Percentiles rank a stretch among this genome's conserved stretches.
These are phyloP conservation scores for Solanum appendiculatum DNA, from an alignment of 257 asterid genomes.

Conservation along the genomic window DNA sequence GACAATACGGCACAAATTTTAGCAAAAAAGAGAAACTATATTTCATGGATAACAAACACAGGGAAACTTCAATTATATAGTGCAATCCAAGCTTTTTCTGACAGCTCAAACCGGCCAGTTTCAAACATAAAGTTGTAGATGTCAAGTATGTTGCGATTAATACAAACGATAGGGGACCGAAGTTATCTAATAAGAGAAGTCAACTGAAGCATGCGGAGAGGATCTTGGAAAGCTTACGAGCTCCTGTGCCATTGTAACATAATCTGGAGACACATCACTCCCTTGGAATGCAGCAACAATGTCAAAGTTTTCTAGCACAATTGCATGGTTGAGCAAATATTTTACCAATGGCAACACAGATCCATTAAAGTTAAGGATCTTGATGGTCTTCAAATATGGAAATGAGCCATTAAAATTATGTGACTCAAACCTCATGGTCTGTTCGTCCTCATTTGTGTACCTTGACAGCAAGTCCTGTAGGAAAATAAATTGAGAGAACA, in stretches of 20 bases:
- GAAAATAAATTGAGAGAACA: not conserved
- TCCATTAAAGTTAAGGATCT: not conserved
- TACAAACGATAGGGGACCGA: not conserved
- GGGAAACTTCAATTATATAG: too few species aligned
- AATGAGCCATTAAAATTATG: not conserved
- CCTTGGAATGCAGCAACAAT: too few species aligned
- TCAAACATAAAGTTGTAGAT: not conserved
- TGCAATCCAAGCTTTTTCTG: not conserved
- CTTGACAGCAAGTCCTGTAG: not conserved
- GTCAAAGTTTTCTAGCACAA: not conserved
- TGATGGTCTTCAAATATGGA: not conserved
- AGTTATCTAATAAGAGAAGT: not conserved
- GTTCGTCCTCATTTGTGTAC: not conserved
- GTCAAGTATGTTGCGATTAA: not conserved
- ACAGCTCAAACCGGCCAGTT: not conserved
- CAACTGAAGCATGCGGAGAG: not conserved
- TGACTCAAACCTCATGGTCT: not conserved
- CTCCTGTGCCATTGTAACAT: too few species aligned
- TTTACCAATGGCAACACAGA: not conserved
- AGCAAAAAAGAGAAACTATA: too few species aligned
- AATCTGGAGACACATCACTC: too few species aligned
- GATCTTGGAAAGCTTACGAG: not conserved
- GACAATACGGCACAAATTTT: too few species aligned
- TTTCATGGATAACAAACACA: too few species aligned
- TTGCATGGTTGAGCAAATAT: not conserved